These are phyloP conservation scores for Macadamia tetraphylla DNA, from an alignment of 164 flowering plant species.

Conservation along the genomic window DNA sequence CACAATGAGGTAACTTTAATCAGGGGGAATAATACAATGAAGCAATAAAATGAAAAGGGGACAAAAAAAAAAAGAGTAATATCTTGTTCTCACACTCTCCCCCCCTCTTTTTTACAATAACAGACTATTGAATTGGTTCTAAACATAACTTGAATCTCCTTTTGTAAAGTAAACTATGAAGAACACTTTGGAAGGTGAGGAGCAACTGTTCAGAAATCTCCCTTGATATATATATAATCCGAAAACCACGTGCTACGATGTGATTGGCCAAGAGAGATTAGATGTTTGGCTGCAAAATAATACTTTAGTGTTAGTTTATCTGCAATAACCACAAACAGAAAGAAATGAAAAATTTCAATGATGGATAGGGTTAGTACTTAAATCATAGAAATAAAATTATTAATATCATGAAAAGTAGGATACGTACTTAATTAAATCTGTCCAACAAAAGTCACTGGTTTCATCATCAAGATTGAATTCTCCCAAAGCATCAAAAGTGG, in stretches of 20 bases:
- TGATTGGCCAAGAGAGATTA: constrained; percentile 11
- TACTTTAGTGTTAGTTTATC: background rate
- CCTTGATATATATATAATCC: no score
- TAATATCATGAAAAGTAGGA: background rate
- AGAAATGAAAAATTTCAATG: no score
- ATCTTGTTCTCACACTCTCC: background rate
- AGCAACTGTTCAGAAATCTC: background rate
- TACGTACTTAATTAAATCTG: constrained; percentile 37
- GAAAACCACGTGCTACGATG: constrained; percentile 3
- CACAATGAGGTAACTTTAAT: background rate
- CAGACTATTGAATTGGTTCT: no score
- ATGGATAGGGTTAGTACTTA: no score
- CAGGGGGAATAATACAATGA: no score
- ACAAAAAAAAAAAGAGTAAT: background rate
- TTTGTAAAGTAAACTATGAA: constrained; percentile 1
- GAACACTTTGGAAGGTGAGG: constrained; percentile 1
- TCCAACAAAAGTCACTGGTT: constrained; percentile 30
- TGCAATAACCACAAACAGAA: background rate
- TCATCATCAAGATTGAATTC: constrained; percentile 39
- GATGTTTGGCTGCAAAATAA: constrained; percentile 18
- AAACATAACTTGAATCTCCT: no score
- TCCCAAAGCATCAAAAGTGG: constrained; percentile 39
- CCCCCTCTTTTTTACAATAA: no score
- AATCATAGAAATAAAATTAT: background rate
- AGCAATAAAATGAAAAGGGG: no score